phyloP scores from a whole-genome alignment of 441 rosid genomes.

The Adansonia rubrostipa region DNA sequence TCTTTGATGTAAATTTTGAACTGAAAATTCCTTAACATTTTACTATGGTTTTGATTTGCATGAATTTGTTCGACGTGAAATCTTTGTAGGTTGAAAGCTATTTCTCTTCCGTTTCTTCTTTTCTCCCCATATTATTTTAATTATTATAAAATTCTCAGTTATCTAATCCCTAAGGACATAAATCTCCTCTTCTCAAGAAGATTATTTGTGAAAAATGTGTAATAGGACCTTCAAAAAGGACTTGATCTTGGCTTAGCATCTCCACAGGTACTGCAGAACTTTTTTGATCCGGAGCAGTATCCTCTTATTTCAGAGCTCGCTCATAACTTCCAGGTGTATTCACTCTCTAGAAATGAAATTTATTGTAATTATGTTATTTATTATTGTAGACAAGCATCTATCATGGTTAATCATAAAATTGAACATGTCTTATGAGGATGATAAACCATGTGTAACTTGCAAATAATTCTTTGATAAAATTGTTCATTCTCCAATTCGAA shows the following conservation, averaged over 20 bases:
- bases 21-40: not conserved
- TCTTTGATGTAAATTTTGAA: not conserved
- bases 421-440: not conserved
- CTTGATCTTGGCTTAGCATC: constrained; percentile 92
- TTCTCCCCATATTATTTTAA: not conserved
- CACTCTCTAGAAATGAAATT: constrained; percentile 15
- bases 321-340: constrained; percentile 78
- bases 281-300: constrained; percentile 83
- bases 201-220: constrained; percentile 31
- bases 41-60: not conserved
- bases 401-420: constrained; percentile 12
- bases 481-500: too few relatives aligned
- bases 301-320: constrained; percentile 85
- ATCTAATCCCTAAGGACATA: not conserved
- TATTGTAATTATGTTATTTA: constrained; percentile 7
- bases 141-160: not conserved
- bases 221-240: constrained; percentile 90
- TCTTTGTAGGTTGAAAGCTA: constrained; percentile 3
- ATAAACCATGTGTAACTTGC: not conserved
- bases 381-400: not conserved
- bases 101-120: constrained; percentile 9
- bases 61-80: not conserved
- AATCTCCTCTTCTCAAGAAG: constrained; percentile 24
- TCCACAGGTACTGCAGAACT: constrained; percentile 90
- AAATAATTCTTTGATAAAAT: too few relatives aligned